Base-by-base conservation (phyloP, 805 yeast genomes). In the Metschnikowia drakensbergensis region DNA sequence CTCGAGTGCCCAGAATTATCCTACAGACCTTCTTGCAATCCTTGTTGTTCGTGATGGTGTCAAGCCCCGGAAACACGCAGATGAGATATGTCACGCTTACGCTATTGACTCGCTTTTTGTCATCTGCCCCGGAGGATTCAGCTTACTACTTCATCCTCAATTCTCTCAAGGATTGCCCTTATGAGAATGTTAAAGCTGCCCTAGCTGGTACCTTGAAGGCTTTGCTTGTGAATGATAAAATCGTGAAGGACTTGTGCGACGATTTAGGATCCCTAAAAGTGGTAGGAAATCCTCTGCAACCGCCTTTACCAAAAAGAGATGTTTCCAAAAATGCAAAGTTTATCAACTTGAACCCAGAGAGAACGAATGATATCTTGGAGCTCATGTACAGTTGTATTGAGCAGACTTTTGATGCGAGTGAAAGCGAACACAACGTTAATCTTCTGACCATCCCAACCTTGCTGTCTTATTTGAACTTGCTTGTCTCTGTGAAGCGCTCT, bases 201-300 rank as follows among this genome's bases (percentile, higher is more conserved):
- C 66, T 82, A 33, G 76, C 88, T 13, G 80, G 84, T 3, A 81
- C 88, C 25, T 74, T 89, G 59, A 88, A 85, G 62, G 88, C 84
- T 55, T 71, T 89, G 53, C 63, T 82, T 54, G 57, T 76, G 4
- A 48, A 50, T 35, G 58, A 59, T 13, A 58, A 53, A 54, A 28
- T 35, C 6, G 47, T 37, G 2, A 47, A 49, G 6, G 56, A 48
- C 5, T 38, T 55, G 17, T 39, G 46, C 22, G 58, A 56, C 9
- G 45, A 55, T 4, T 35, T 52, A 42, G 22, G 29, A n/a, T 47
- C 41, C 46, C 46, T 54, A 25, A 35, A 40, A 17, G 46, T 49
- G 36, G 47, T 44, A 17, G 5, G 77, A 75, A 9, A 57, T 60
- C 52, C 28, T 10, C 13, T 42, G 6, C 43, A 17, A 2, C 64